These are phyloP conservation scores for Rhodamnia argentea DNA, from an alignment of 345 rosid genomes.

Conservation along the genomic window DNA sequence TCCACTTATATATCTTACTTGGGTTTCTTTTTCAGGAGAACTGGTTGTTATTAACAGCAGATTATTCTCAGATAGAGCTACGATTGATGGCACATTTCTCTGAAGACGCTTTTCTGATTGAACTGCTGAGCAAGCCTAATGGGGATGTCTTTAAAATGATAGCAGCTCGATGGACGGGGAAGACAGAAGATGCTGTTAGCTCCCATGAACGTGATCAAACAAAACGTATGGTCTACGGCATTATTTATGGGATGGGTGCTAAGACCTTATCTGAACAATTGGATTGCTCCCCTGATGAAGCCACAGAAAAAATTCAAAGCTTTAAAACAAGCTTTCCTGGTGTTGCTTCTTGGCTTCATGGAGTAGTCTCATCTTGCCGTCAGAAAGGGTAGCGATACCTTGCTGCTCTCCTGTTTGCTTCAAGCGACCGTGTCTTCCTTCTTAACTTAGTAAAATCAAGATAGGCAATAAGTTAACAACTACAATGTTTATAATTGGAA, in stretches of 20 bases:
- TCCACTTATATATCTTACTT: not conserved
- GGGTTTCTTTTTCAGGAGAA: constrained; percentile 45
- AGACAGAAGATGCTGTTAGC: constrained; percentile 46
- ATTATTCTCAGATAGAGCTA: constrained; percentile 96
- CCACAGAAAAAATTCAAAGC: constrained; percentile 70
- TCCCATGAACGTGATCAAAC: constrained; percentile 76
- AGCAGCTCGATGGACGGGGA: constrained; percentile 85
- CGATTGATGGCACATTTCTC: constrained; percentile 96
- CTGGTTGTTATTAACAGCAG: constrained; percentile 83
- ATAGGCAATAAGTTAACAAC: not conserved
- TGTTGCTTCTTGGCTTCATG: constrained; percentile 74
- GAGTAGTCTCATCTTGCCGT: constrained; percentile 55
- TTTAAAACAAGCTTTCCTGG: constrained; percentile 82
- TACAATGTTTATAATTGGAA: not conserved
- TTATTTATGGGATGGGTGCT: constrained; percentile 99
- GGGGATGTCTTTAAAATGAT: constrained; percentile 92
- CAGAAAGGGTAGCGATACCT: constrained; percentile 54
- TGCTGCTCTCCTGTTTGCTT: not conserved
- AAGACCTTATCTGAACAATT: constrained; percentile 78
- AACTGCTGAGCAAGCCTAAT: constrained; percentile 62
- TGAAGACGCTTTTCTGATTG: constrained; percentile 61
- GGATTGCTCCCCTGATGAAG: constrained; percentile 74
- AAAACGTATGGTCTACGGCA: constrained; percentile 88
- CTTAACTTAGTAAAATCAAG: not conserved
- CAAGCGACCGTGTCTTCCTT: not conserved